These are phyloP conservation scores for Colletotrichum sp. DNA, from an alignment of 2,329 filamentous ascomycete species.

Conservation along the genomic window DNA sequence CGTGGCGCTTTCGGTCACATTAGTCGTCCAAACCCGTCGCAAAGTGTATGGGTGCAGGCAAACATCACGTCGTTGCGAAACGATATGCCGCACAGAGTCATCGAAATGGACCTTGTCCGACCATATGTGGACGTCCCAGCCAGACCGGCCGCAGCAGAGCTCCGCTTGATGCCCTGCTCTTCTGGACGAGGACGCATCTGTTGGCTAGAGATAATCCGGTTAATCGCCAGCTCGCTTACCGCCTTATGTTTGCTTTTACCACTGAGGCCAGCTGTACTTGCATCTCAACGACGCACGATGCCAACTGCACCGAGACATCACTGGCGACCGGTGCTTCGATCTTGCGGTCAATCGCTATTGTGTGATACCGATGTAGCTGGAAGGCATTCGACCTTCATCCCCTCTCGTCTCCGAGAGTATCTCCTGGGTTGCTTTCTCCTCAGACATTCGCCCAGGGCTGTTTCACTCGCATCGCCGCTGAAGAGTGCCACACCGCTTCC, in stretches of 20 bases:
- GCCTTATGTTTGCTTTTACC: slow-evolving; percentile 12
- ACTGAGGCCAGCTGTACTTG: background rate
- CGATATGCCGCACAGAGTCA: background rate
- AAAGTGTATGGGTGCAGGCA: background rate
- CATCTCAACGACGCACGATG: background rate
- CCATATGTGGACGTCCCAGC: background rate
- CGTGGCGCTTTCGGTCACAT: background rate
- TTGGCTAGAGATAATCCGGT: background rate
- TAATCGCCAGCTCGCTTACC: background rate
- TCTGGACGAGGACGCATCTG: background rate
- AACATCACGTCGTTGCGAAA: background rate
- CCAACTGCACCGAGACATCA: slow-evolving; percentile 2
- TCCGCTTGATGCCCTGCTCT: background rate
- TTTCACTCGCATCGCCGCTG: slow-evolving; percentile 4
- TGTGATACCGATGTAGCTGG: background rate
- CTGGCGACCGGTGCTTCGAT: slow-evolving; percentile 12
- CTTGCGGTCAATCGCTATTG: slow-evolving; percentile 1
- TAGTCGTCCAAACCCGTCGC: background rate
- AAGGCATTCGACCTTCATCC: background rate
- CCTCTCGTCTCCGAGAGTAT: background rate
- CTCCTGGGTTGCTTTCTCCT: background rate
- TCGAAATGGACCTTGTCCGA: background rate
- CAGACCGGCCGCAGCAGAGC: background rate
- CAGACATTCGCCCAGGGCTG: background rate
- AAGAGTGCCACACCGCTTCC: slow-evolving; percentile 11